Evolutionary conservation across 225 moss, liverwort and hornwort genomes (phyloP).

Genomic region (Anthoceros angustus): DNA sequence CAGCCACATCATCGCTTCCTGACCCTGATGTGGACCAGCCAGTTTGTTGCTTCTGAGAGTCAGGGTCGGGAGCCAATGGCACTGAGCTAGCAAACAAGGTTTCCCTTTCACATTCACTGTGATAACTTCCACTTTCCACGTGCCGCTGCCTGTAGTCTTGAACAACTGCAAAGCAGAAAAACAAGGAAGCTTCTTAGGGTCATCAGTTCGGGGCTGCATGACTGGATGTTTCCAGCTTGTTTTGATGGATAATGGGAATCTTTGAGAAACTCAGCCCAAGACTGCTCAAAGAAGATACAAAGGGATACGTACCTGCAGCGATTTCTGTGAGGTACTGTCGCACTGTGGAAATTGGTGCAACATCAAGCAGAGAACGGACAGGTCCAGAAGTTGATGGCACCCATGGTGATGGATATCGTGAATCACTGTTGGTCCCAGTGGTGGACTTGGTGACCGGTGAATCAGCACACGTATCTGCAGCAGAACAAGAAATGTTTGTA

Average conservation of each 20-base stretch:
- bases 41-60: conserved; percentile 4
- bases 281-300: neutral
- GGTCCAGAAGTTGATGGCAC: conserved; percentile 47
- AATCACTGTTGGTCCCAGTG: conserved; percentile 2
- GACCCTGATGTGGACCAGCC: conserved; percentile 5
- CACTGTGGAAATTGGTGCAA: conserved; percentile 62
- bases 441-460: too few relatives aligned
- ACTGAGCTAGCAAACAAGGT: conserved; percentile 45
- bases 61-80: conserved; percentile 17
- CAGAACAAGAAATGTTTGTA: too few relatives aligned
- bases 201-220: too few relatives aligned
- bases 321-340: conserved; percentile 42
- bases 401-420: conserved; percentile 34
- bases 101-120: conserved; percentile 22
- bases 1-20: conserved; percentile 7
- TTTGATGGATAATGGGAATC: neutral
- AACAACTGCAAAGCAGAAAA: conserved; percentile 36
- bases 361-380: conserved; percentile 75
- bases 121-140: conserved; percentile 28
- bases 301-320: conserved; percentile 28
- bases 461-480: too few relatives aligned
- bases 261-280: neutral
- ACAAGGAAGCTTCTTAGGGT: neutral
- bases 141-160: conserved; percentile 43
- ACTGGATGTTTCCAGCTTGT: too few relatives aligned